Evolutionary conservation across 805 yeast genomes (phyloP), one percentile per base, ranked within the genome.

Genomic region (Kodamaea kaohsiungensis): DNA sequence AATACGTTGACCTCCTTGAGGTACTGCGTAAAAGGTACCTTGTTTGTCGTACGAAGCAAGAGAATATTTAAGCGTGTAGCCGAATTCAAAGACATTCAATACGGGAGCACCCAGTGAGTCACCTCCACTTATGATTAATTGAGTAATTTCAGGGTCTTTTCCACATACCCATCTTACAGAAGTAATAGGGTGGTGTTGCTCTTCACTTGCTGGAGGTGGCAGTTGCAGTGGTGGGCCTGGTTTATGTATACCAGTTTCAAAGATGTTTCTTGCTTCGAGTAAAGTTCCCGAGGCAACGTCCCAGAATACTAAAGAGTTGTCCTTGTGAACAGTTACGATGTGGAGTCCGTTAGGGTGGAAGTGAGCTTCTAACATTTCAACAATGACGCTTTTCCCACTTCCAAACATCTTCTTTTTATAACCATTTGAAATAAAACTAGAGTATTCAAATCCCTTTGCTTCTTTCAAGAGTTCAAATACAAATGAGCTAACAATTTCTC

Each of bases 301-400:
- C 98, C 98, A 95, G 65, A 95, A 95, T 1, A 84, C 96, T 38
- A 95, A 63, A 0, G 96, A 82, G 52, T 93, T 93, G 64, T 92
- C 97, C 18, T 76, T 85, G 68, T 93, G 96, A 1, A 84, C 80
- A 0, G 97, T 86, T 17, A 89, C 79, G 2, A 90, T 72, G 65
- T 92, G 96, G 46, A 91, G 79, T 0, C 98, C 97, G 65, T 91
- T 91, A 2, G 99, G 99, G 68, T 93, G 98, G 83, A 89, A 95
- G 35, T 83, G 75, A 0, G 96, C 86, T 49, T 85, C 79, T 3
- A 53, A 58, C 25, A 75, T 43, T 46, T 67, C 72, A 6, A 69
- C 63, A 2, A 69, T 56, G 3, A 75, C 67, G 18, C 67, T 74
- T 50, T 72, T 74, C 2, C 71, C 64, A 9, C 68, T 64, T 3